Conservation (phyloP, 306 rosid genomes). For the Benincasa hispida region DNA sequence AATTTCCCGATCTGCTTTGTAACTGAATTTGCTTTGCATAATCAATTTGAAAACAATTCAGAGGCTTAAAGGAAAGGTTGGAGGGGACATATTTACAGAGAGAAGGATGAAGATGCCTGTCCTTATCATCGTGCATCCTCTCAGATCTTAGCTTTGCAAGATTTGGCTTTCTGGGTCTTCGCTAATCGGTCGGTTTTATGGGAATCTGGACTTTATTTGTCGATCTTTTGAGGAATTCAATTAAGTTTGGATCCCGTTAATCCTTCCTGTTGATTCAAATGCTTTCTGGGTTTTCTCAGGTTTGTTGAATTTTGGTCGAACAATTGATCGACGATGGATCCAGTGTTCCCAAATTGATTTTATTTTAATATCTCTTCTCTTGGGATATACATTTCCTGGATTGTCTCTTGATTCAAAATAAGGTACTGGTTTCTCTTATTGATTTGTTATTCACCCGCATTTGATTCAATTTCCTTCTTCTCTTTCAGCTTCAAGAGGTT, state of each 20-base stretch:
- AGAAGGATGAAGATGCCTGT: conserved; percentile 58
- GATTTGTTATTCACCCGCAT: conserved; percentile 22
- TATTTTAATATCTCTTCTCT: conserved; percentile 23
- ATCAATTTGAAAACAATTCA: conserved; percentile 47
- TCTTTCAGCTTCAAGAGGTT: conserved; percentile 7
- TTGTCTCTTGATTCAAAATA: conserved; percentile 17
- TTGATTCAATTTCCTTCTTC: conserved; percentile 13
- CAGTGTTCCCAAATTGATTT: conserved; percentile 48
- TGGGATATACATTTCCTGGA: conserved; percentile 36
- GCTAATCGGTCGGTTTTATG: conserved; percentile 9
- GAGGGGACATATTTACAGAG: conserved; percentile 24
- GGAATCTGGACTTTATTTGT: conserved; percentile 48
- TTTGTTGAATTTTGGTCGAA: conserved; percentile 33
- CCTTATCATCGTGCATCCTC: conserved; percentile 72
- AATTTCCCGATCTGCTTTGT: conserved; percentile 40
- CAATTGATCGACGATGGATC: conserved; percentile 74
- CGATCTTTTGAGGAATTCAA: conserved; percentile 27
- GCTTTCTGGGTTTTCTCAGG: conserved; percentile 30
- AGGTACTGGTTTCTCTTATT: conserved; percentile 29
- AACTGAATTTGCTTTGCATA: conserved; percentile 66
- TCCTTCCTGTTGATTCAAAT: conserved; percentile 19
- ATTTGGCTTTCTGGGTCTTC: conserved; percentile 7
- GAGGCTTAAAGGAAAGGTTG: conserved; percentile 36
- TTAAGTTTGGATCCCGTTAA: conserved; percentile 41
- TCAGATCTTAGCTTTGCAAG: conserved; percentile 17